These are phyloP conservation scores for Puccinia triticina DNA, from an alignment of 1,284 basidiomycete species.

Conservation along the genomic window DNA sequence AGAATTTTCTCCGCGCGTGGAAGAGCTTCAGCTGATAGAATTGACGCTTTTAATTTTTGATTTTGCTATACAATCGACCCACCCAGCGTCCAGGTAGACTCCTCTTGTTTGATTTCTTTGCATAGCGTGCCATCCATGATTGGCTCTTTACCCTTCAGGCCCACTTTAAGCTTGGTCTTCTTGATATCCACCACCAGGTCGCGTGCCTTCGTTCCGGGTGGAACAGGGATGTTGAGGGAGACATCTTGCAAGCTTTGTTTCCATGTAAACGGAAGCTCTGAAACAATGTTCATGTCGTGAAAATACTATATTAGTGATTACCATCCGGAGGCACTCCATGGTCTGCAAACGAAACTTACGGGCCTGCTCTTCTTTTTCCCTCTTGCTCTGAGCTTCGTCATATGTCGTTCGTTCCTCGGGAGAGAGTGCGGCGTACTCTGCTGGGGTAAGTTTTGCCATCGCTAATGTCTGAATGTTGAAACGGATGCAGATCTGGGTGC, in stretches of 20 bases:
- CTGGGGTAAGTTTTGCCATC: conserved; percentile 49
- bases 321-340: too few relatives aligned
- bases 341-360: conserved; percentile 64
- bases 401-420: conserved; percentile 74
- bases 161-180: conserved; percentile 80
- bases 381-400: conserved; percentile 71
- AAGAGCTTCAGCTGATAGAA: conserved; percentile 56
- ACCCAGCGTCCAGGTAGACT: conserved; percentile 97
- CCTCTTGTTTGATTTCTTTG: conserved; percentile 90
- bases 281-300: neutral
- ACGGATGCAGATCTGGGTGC: neutral
- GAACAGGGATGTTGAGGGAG: conserved; percentile 79
- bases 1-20: conserved; percentile 56
- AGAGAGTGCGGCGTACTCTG: conserved; percentile 72
- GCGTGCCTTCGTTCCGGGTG: conserved; percentile 78
- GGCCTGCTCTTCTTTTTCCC: conserved; percentile 79
- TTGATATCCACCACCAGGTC: conserved; percentile 76
- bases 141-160: conserved; percentile 79
- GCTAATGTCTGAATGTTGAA: neutral
- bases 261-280: conserved; percentile 84
- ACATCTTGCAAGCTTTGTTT: conserved; percentile 85
- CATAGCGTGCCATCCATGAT: conserved; percentile 89
- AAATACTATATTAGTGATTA: neutral
- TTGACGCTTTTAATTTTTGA: neutral
- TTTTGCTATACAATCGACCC: conserved; percentile 57